Evolutionary conservation across 192 early-diverging fungal genomes (phyloP).

Genomic region (Coemansia erecta): DNA sequence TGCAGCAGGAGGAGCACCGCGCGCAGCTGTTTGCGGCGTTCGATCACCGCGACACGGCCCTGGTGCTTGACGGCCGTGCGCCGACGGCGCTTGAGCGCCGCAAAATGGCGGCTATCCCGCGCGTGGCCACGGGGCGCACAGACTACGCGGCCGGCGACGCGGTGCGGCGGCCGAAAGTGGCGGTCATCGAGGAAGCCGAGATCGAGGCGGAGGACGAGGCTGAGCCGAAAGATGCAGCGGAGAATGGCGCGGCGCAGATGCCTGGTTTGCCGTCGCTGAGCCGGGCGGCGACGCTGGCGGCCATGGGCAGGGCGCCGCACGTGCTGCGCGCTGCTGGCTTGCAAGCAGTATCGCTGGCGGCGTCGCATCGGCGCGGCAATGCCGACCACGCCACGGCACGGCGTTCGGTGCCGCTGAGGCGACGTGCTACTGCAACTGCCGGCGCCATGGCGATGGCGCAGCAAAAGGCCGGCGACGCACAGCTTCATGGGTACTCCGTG

Average conservation of each 20-base stretch:
- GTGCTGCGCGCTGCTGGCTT: not conserved
- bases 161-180: constrained; percentile 40
- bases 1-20: constrained; percentile 12
- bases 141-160: constrained; percentile 5
- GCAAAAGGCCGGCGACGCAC: not conserved
- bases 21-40: constrained; percentile 47
- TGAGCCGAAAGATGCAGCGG: not conserved
- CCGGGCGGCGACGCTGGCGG: constrained; percentile 21
- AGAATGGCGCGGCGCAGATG: not conserved
- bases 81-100: constrained; percentile 36
- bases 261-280: constrained; percentile 16
- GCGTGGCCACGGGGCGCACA: constrained; percentile 30
- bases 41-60: constrained; percentile 41
- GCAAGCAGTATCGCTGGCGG: too few species aligned
- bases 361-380: not conserved
- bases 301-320: constrained; percentile 1
- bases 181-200: constrained; percentile 46
- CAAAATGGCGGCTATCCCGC: constrained; percentile 45
- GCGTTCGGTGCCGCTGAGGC: constrained; percentile 8
- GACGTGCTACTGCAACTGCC: constrained; percentile 34
- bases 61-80: constrained; percentile 32
- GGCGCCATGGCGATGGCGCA: constrained; percentile 3
- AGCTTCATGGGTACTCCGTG: constrained; percentile 21
- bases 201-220: constrained; percentile 3
- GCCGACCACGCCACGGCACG: constrained; percentile 7